Evolutionary conservation across 306 rosid genomes (phyloP), one percentile per base, ranked within the genome.

Genomic region (Begonia masoniana): DNA sequence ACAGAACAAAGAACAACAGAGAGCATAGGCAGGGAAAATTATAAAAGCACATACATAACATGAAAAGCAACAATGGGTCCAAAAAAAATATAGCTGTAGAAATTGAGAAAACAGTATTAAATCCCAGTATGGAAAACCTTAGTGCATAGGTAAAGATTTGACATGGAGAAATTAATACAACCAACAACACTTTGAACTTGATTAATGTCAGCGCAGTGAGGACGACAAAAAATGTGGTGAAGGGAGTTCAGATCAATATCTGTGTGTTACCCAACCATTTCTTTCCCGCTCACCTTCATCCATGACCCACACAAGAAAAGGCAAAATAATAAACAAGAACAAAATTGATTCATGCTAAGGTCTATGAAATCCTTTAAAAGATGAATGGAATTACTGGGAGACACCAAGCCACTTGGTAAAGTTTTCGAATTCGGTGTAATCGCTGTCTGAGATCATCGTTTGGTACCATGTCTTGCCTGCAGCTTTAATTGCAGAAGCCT

Each of bases 381-480:
- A 61, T 15, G 52, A 41, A 41, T 10, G 13, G 52, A 19, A 61
- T 61, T 71, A 70, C 75, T 70, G 67, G 14, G 75, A 60, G 10
- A 60, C 67, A 0, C 67, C 71, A 0, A 72, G 68, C 77, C 68
- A 72, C 64, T 72, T 72, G 4, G 72, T 45, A 66, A 72, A 72
- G 51, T 54, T 56, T 3, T 72, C 77, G 10, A 71, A 71, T 68
- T 71, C 76, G 0, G 76, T 71, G 61, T 71, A 71, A 43, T 71
- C 76, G 1, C 71, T 72, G 60, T 72, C 77, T 10, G 77, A 72
- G 39, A 67, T 67, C 77, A 72, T 72, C 0, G 73, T 67, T 52
- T 67, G 49, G 54, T 67, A 67, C 73, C 73, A 72, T 1, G 70
- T 69, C 47, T 72, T 72, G 8, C 77, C 77, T 4, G 77, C 77